A percentile compares a stretch with the other conserved stretches of the same genome.
Conservation (phyloP, 257 asterid genomes). For the Eustoma russellianum region DNA sequence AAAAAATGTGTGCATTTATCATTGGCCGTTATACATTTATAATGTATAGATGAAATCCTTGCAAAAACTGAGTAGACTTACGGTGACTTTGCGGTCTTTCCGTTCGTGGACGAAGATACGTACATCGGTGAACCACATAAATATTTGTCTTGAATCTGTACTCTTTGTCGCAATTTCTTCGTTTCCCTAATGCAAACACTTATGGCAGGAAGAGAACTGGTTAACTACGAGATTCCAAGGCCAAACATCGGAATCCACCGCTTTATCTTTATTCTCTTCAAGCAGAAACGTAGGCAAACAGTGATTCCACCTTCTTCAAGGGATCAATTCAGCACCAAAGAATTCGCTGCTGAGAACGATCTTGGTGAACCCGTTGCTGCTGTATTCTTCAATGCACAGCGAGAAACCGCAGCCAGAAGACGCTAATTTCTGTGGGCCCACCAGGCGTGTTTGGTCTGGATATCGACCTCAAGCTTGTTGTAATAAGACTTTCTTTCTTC, state of each 20-base stretch:
- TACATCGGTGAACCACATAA: too few species aligned
- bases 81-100: too few species aligned
- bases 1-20: too few species aligned
- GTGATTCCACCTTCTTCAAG: conserved; percentile 48
- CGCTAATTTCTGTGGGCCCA: conserved; percentile 29
- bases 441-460: too few species aligned
- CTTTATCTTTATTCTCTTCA: conserved; percentile 64
- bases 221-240: conserved; percentile 58
- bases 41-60: too few species aligned
- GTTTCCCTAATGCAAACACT: too few species aligned
- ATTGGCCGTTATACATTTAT: too few species aligned
- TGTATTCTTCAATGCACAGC: conserved; percentile 82
- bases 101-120: too few species aligned
- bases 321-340: conserved; percentile 56
- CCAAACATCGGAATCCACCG: conserved; percentile 82
- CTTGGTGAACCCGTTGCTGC: conserved; percentile 85
- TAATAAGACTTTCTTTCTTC: conserved; percentile 1
- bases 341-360: conserved; percentile 57
- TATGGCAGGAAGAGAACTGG: conserved; percentile 62
- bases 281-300: conserved; percentile 47
- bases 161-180: too few species aligned
- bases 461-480: not conserved
- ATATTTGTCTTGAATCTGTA: too few species aligned
- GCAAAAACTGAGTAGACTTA: too few species aligned
- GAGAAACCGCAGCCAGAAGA: conserved; percentile 83